Base-by-base conservation (phyloP, 1,139 yeast genomes). In the Arxiozyma slooffiae region DNA sequence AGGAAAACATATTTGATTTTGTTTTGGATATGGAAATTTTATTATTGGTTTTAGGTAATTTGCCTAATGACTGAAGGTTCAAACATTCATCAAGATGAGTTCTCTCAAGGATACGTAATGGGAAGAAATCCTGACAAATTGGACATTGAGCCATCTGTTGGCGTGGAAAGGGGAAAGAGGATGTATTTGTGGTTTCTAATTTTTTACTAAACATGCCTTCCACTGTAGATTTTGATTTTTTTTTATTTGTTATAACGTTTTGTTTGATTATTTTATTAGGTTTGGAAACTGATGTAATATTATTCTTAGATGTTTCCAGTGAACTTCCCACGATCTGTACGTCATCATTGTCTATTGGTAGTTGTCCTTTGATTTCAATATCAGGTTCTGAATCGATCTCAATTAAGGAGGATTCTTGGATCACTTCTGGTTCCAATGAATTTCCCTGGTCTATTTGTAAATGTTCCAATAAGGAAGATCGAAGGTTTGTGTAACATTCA, bases 61-160 rank as follows among this genome's bases (percentile, higher is more conserved):
- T 52, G 6, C 53, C 72, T 21, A 44, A 18, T 0, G 60, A 43
- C 38, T 60, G 58, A 23, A 56, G 46, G 1, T 67, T 66, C 49
- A 86, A 67, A 61, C 96, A 88, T 41, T 72, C 71, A 60, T 83
- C 92, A n/a, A 88, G 75, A 62, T 88, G 96, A 0, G 74, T 67
- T 0, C 79, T 63, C 64, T 88, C 88, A 16, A 88, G 69, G 20
- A 74, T 75, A 9, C 70, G 72, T 0, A 83, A 72, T 1, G 85
- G 76, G 77, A 82, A 78, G 26, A 66, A 65, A 44, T 75, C 71
- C 4, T 68, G 64, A 64, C 96, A 88, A 1, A 88, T 72, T 0
- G 96, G 96, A 61, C 96, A 88, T 47, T 71, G 73, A 0, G 77
- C 85, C 45, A 53, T 42, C 37, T 57, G 55, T 24, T 54, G 53